Evolutionary conservation across 306 rosid genomes (phyloP).

Genomic region (Begonia loranthoides): DNA sequence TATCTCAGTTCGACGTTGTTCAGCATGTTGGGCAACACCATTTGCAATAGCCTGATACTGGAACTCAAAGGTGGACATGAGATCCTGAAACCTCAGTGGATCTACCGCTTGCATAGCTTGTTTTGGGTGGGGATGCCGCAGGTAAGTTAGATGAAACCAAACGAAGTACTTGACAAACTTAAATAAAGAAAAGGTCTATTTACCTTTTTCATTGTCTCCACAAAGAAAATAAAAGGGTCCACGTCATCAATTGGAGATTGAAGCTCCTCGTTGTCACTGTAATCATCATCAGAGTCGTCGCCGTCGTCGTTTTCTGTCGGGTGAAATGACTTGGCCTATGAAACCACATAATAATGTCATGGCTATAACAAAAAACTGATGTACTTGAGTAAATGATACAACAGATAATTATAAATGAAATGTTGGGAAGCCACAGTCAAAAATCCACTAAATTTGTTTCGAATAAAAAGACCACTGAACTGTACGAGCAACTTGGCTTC

Average conservation of each 20-base stretch:
- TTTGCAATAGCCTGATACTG: constrained; percentile 83
- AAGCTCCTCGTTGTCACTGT: constrained; percentile 87
- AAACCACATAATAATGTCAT: too few species aligned
- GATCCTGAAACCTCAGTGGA: constrained; percentile 66
- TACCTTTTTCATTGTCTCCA: constrained; percentile 79
- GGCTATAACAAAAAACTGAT: too few species aligned
- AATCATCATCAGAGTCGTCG: constrained; percentile 79
- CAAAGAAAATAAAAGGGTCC: constrained; percentile 89
- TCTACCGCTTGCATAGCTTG: constrained; percentile 60
- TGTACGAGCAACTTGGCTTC: too few species aligned
- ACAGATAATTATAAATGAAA: too few species aligned
- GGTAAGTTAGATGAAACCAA: background rate
- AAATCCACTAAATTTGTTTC: too few species aligned
- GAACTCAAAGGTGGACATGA: constrained; percentile 66
- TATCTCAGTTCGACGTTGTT: constrained; percentile 68
- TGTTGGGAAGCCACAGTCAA: too few species aligned
- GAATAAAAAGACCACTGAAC: too few species aligned
- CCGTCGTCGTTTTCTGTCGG: constrained; percentile 37
- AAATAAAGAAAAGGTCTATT: background rate
- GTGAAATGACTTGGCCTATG: constrained; percentile 72
- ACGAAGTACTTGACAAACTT: background rate
- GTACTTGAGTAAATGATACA: too few species aligned
- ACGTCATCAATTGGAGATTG: constrained; percentile 98
- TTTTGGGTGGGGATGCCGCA: background rate
- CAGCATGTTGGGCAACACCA: constrained; percentile 88